Base-by-base conservation (phyloP, 176 grass and related monocot genomes). In the Themeda triandra region DNA sequence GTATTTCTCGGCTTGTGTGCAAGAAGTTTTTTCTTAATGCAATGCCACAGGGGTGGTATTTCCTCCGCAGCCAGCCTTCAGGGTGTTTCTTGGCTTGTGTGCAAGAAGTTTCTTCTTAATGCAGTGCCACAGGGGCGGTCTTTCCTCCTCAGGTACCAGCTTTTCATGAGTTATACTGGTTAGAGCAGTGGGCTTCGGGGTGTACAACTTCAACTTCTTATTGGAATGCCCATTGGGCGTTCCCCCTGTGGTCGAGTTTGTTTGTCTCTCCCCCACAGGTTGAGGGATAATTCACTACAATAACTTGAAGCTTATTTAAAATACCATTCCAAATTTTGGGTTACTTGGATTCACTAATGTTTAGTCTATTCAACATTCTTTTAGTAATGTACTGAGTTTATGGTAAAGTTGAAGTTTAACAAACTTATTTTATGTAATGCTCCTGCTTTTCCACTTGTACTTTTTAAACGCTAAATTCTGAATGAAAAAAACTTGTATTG, bases 301-400 rank as follows among this genome's bases (percentile, higher is more conserved):
- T 74, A 32, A 37, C 42, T 76, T 27, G 48, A 53, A 76, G 24
- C 60, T 56, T 75, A 75, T 64, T 86, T 82, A 36, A 14, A 53
- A 75, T 19, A n/a, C 8, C 6, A 35, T 13, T 54, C 32, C 2
- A 19, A 73, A 13, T 45, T 49, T 64, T 54, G 35, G 37, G n/a
- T 56, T 64, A 33, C 33, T 28, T 59, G 44, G 60, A 67, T 33
- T 75, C 14, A 27, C 36, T 7, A 24, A 69, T 41, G 3, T 44
- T 2, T 75, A 59, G 49, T 77, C 2, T 37, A 60, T 77, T 62
- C 19, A 14, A 62, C 9, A 49, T 28, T 67, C 25, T 70, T 70
- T 71, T 58, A 40, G 63, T 66, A 84, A 32, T 80, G 53, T 60
- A 10, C 44, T 42, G 48, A 49, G 36, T 66, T 60, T 68, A 60